Percentiles rank a stretch among this genome's conserved stretches.
Evolutionary conservation across 352 stramenopile genomes (phyloP).

Genomic region (Globisporangium radiosum): DNA sequence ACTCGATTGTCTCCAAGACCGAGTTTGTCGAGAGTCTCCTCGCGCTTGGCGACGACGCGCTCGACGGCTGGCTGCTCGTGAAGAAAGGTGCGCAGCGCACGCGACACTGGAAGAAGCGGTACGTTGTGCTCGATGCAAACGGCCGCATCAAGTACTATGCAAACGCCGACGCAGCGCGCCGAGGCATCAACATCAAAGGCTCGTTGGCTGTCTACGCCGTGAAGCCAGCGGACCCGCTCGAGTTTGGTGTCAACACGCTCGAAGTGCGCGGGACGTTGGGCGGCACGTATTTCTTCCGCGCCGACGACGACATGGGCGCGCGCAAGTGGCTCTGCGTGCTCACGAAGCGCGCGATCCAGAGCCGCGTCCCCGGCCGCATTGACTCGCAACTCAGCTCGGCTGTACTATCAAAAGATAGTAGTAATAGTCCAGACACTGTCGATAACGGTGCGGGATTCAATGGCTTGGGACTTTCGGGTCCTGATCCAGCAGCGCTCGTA

Average conservation of each 20-base stretch:
- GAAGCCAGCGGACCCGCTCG: constrained; percentile 61
- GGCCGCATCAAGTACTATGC: constrained; percentile 75
- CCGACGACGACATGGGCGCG: constrained; percentile 69
- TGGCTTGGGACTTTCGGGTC: too few relatives aligned
- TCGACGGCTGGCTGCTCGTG: constrained; percentile 76
- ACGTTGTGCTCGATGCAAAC: constrained; percentile 66
- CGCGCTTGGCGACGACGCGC: constrained; percentile 53
- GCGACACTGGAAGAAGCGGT: constrained; percentile 84
- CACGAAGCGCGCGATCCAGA: constrained; percentile 77
- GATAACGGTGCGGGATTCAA: not conserved
- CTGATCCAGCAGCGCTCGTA: not conserved
- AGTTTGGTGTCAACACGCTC: constrained; percentile 71
- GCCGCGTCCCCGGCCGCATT: constrained; percentile 55
- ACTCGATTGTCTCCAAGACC: constrained; percentile 64
- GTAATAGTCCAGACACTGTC: not conserved
- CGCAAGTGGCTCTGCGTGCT: constrained; percentile 78
- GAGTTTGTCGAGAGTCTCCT: constrained; percentile 68
- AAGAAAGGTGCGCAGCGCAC: constrained; percentile 67
- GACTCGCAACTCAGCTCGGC: constrained; percentile 44
- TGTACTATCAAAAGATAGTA: constrained; percentile 11
- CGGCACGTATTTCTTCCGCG: constrained; percentile 77
- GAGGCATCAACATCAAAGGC: constrained; percentile 74
- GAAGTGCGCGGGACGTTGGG: constrained; percentile 68
- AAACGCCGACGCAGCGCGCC: constrained; percentile 67
- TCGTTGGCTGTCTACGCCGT: constrained; percentile 71